Evolutionary conservation across 306 rosid genomes (phyloP).

Genomic region (Senna siamea): DNA sequence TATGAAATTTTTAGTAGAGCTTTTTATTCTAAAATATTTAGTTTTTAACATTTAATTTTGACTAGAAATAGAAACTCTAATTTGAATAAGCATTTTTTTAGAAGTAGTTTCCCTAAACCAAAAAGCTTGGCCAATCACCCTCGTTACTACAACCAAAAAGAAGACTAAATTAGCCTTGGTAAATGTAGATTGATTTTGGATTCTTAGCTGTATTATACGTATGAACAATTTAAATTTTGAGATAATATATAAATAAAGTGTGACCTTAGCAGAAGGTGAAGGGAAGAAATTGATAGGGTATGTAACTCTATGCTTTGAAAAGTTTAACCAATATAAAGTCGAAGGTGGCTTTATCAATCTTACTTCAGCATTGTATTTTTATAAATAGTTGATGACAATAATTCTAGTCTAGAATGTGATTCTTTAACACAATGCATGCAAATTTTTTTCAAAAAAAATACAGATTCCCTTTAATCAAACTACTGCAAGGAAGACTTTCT

Average conservation of each 20-base stretch:
- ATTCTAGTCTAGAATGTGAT: not conserved
- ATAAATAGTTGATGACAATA: not conserved
- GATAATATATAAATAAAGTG: not conserved
- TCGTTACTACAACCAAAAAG: no score
- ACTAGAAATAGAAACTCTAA: no score
- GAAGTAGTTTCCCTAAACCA: no score
- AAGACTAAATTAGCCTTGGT: no score
- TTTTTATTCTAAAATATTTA: no score
- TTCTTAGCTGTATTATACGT: not conserved
- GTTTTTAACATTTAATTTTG: no score
- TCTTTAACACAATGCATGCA: not conserved
- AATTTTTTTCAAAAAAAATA: not conserved
- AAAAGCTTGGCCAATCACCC: no score
- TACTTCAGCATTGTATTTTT: constrained; percentile 8
- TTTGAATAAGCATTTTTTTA: no score
- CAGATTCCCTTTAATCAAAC: not conserved
- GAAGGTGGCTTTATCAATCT: not conserved
- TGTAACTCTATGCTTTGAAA: no score
- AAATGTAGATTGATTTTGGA: no score
- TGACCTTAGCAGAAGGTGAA: not conserved
- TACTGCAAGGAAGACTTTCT: not conserved
- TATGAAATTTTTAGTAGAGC: no score
- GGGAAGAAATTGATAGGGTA: no score
- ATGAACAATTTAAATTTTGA: not conserved
- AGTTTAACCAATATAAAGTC: not conserved